A percentile compares a stretch with the other conserved stretches of the same genome.
Evolutionary conservation across 805 yeast species (phyloP).

Genomic region (Wickerhamomyces sydowiorum): DNA sequence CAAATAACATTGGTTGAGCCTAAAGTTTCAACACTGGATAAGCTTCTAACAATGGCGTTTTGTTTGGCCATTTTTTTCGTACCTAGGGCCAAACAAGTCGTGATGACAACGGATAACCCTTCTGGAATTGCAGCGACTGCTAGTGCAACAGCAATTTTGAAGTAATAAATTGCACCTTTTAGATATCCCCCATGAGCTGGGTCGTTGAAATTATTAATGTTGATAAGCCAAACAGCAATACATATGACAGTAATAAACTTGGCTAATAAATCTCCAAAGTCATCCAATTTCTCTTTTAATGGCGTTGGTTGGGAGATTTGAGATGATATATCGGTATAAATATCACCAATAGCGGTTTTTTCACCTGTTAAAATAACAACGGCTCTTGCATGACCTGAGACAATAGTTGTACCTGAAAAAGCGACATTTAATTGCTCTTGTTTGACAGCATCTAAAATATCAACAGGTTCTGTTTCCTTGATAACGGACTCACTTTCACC

Average conservation of each 20-base stretch:
- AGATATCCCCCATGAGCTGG: slow-evolving; percentile 39
- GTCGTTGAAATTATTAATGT: slow-evolving; percentile 33
- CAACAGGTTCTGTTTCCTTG: slow-evolving; percentile 22
- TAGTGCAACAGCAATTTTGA: slow-evolving; percentile 42
- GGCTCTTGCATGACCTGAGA: slow-evolving; percentile 38
- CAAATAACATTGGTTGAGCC: slow-evolving; percentile 49
- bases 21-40: slow-evolving; percentile 50
- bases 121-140: slow-evolving; percentile 52
- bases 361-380: slow-evolving; percentile 43
- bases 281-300: slow-evolving; percentile 31
- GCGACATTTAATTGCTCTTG: slow-evolving; percentile 37
- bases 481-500: slow-evolving; percentile 41
- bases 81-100: slow-evolving; percentile 44
- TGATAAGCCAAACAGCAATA: slow-evolving; percentile 38
- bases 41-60: slow-evolving; percentile 41
- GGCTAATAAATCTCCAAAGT: slow-evolving; percentile 34
- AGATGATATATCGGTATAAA: slow-evolving; percentile 37
- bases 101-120: slow-evolving; percentile 47
- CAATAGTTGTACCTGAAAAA: slow-evolving; percentile 41
- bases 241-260: slow-evolving; percentile 41
- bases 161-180: slow-evolving; percentile 42
- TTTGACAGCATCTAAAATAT: slow-evolving; percentile 28
- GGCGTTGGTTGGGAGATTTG: slow-evolving; percentile 32
- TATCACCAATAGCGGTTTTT: slow-evolving; percentile 42
- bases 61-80: slow-evolving; percentile 43